phyloP scores from a whole-genome alignment of 371 early-diverging fungal genomes.

The Haplosporangium sp. region DNA sequence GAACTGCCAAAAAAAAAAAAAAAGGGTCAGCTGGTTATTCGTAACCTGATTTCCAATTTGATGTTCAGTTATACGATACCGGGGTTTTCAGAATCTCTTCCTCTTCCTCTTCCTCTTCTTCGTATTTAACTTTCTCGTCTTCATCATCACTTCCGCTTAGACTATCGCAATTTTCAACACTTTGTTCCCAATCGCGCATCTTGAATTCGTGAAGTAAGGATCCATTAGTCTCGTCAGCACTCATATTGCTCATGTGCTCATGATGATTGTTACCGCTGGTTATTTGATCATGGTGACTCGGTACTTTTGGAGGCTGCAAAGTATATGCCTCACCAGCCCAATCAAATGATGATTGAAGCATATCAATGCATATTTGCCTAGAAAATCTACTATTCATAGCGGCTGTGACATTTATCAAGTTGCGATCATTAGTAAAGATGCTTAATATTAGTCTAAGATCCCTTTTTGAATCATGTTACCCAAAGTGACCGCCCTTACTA shows the following conservation, averaged over 20 bases:
- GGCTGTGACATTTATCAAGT: not conserved
- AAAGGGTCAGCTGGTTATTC: not conserved
- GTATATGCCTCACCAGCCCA: conserved; percentile 20
- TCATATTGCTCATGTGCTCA: not conserved
- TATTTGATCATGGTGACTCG: not conserved
- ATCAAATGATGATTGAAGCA: conserved; percentile 27
- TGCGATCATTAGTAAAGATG: not conserved
- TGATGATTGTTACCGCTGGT: not conserved
- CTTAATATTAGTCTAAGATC: not conserved
- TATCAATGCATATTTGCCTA: conserved; percentile 8
- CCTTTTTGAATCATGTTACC: too few relatives aligned
- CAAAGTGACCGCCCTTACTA: not conserved
- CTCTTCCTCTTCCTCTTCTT: conserved; percentile 3
- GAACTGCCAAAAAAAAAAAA: not conserved
- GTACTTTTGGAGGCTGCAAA: conserved; percentile 2
- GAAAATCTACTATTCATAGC: not conserved
- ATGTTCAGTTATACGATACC: not conserved
- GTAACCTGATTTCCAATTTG: not conserved
- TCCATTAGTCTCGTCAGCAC: not conserved
- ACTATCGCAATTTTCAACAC: not conserved
- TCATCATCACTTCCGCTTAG: not conserved
- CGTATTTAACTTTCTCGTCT: not conserved
- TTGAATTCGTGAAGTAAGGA: not conserved
- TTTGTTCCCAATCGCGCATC: not conserved
- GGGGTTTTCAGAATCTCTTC: conserved; percentile 16